Evolutionary conservation across 257 asterid species (phyloP).

Genomic region (Handroanthus guayacan): DNA sequence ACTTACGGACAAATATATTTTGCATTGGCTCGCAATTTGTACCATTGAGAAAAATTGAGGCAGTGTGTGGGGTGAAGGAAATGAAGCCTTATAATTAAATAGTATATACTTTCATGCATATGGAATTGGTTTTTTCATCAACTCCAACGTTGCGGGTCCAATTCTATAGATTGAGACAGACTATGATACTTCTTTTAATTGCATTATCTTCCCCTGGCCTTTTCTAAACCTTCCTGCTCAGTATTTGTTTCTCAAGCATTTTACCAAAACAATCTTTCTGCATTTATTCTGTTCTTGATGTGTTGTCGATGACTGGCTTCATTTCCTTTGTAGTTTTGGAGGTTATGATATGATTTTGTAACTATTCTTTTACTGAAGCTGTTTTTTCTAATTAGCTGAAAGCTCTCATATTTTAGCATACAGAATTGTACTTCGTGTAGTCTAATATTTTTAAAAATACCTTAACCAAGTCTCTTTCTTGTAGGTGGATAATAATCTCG

Average conservation of each 20-base stretch:
- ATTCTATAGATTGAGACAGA: too few relatives aligned
- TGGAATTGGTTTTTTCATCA: too few relatives aligned
- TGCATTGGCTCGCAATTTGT: background rate
- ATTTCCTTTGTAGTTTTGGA: background rate
- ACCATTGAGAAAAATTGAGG: background rate
- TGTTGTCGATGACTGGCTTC: background rate
- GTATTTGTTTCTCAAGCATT: background rate
- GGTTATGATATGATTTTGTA: too few relatives aligned
- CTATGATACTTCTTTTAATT: too few relatives aligned
- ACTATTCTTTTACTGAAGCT: background rate
- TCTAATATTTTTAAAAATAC: slow-evolving; percentile 5
- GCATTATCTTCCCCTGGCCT: background rate
- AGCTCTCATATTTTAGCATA: background rate
- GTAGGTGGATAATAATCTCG: slow-evolving; percentile 89
- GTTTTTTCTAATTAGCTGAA: background rate
- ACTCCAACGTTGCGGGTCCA: too few relatives aligned
- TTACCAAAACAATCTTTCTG: too few relatives aligned
- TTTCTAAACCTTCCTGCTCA: background rate
- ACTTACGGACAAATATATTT: background rate
- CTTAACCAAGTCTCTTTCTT: slow-evolving; percentile 29
- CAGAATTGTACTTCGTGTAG: background rate
- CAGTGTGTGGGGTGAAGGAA: background rate
- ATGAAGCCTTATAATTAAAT: background rate
- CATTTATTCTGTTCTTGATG: background rate
- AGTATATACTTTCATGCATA: background rate